phyloP scores from a whole-genome alignment of 257 asterid genomes.

The Fraxinus pennsylvanica region DNA sequence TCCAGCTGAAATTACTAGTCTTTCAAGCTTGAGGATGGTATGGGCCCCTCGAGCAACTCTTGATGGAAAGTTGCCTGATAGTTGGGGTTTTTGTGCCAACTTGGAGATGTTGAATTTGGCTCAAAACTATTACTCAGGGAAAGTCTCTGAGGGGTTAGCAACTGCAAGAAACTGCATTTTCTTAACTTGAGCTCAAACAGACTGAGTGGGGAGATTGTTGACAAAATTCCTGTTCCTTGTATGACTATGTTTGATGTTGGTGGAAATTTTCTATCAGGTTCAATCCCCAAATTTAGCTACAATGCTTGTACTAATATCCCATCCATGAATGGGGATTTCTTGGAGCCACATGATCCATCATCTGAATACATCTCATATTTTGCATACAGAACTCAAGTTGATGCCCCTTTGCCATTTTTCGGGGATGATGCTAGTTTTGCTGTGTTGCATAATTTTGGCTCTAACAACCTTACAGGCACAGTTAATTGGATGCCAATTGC shows the following conservation, averaged over 20 bases:
- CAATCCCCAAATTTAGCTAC: constrained; percentile 63
- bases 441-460: constrained; percentile 69
- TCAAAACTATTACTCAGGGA: constrained; percentile 64
- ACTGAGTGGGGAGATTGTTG: constrained; percentile 60
- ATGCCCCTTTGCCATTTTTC: constrained; percentile 37
- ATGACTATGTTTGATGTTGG: constrained; percentile 80
- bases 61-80: constrained; percentile 62
- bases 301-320: constrained; percentile 43
- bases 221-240: constrained; percentile 76
- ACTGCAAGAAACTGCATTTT: constrained; percentile 72
- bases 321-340: constrained; percentile 22
- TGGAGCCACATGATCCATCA: constrained; percentile 44
- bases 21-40: constrained; percentile 72
- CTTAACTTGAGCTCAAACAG: constrained; percentile 82
- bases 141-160: constrained; percentile 41
- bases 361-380: constrained; percentile 58
- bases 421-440: constrained; percentile 41
- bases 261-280: constrained; percentile 64
- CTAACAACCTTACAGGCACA: constrained; percentile 63
- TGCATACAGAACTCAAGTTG: constrained; percentile 43
- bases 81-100: constrained; percentile 74
- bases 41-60: constrained; percentile 90
- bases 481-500: constrained; percentile 62
- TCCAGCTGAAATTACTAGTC: constrained; percentile 54
- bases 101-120: constrained; percentile 84